phyloP scores from a whole-genome alignment of 495 filamentous ascomycete genomes.

The Penicillium verhagenii region DNA sequence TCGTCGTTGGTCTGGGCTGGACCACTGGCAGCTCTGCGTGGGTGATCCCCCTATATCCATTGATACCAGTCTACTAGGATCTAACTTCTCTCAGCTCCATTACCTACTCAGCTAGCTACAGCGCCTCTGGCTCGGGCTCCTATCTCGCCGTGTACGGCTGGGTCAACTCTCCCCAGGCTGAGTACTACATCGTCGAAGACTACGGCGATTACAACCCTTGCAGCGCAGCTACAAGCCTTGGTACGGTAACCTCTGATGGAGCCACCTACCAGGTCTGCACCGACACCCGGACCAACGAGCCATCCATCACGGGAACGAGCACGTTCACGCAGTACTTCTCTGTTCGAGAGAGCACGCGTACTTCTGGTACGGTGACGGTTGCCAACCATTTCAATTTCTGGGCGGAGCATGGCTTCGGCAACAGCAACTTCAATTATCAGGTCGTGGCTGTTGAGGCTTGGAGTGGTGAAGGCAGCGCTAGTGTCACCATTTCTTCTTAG shows the following conservation, averaged over 20 bases:
- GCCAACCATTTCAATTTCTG: slow-evolving; percentile 20
- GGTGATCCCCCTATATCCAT: slow-evolving; percentile 5
- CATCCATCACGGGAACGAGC: slow-evolving; percentile 17
- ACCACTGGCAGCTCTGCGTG: slow-evolving; percentile 11
- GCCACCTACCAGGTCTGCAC: slow-evolving; percentile 17
- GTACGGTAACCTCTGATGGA: slow-evolving; percentile 14
- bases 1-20: slow-evolving; percentile 15
- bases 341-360: slow-evolving; percentile 10
- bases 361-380: slow-evolving; percentile 17
- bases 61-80: slow-evolving; percentile 2
- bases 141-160: slow-evolving; percentile 17
- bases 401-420: slow-evolving; percentile 11
- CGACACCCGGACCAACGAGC: slow-evolving; percentile 12
- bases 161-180: slow-evolving; percentile 16
- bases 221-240: slow-evolving; percentile 15
- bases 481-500: slow-evolving; percentile 10
- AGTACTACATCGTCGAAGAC: slow-evolving; percentile 15
- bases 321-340: slow-evolving; percentile 19
- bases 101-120: slow-evolving; percentile 12
- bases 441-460: slow-evolving; percentile 14
- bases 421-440: slow-evolving; percentile 11
- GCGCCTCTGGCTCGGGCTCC: slow-evolving; percentile 11
- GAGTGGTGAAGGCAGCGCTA: slow-evolving; percentile 12
- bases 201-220: slow-evolving; percentile 17
- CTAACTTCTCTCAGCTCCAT: slow-evolving; percentile 12